A percentile compares a stretch with the other conserved stretches of the same genome.
These are phyloP conservation scores for Colletotrichum spinosum DNA, from an alignment of 2,329 filamentous ascomycete species.

Conservation along the genomic window DNA sequence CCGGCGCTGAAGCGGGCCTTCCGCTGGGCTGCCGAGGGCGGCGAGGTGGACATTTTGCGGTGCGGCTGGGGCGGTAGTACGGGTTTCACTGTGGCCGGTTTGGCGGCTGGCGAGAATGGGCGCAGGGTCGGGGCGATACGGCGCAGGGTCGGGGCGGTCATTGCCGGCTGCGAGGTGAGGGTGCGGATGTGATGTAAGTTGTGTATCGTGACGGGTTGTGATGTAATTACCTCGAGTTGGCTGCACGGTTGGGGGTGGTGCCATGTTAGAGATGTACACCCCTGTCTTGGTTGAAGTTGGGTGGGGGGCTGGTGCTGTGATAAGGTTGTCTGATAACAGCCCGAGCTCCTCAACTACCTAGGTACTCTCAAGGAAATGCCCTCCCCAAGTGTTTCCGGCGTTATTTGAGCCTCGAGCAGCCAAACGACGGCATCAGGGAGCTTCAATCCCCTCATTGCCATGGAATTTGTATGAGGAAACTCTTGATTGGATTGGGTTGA, in stretches of 20 bases:
- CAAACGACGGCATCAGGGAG: too few species aligned
- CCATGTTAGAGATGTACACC: slow-evolving; percentile 24
- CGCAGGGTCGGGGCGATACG: slow-evolving; percentile 17
- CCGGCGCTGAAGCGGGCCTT: slow-evolving; percentile 56
- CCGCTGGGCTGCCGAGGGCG: background rate
- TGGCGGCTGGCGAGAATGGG: slow-evolving; percentile 5
- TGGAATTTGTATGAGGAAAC: too few species aligned
- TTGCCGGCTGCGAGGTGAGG: slow-evolving; percentile 6
- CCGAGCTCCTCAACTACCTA: too few species aligned
- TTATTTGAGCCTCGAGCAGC: too few species aligned
- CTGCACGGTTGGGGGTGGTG: background rate
- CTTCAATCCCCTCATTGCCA: too few species aligned
- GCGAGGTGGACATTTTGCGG: slow-evolving; percentile 22
- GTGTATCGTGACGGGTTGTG: background rate
- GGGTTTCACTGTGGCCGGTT: background rate
- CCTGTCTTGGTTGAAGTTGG: slow-evolving; percentile 2
- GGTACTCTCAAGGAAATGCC: too few species aligned
- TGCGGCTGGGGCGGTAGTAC: background rate
- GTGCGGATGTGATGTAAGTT: slow-evolving; percentile 10
- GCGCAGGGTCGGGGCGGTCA: slow-evolving; percentile 21
- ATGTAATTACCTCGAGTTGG: background rate
- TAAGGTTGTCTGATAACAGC: background rate
- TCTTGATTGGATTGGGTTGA: too few species aligned
- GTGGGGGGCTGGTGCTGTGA: slow-evolving; percentile 6
- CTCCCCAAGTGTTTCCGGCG: too few species aligned